phyloP scores from a whole-genome alignment of 2,329 filamentous ascomycete species.

The Sordariomycetes sp. region DNA sequence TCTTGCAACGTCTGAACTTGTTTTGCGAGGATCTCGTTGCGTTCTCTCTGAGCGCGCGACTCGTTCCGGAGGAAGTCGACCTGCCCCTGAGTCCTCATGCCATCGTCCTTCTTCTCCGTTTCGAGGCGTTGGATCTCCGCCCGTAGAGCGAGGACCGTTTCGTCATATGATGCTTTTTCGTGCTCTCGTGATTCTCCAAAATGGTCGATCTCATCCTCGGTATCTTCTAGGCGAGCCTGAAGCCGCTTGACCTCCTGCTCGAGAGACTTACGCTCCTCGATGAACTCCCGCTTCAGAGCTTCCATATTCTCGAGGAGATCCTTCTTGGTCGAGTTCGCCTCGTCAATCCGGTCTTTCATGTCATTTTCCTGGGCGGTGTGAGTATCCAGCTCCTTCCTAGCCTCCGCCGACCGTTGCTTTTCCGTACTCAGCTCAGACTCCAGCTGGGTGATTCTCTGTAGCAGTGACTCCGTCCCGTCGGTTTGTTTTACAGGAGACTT shows the following conservation, averaged over 20 bases:
- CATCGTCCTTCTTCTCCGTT: slow-evolving; percentile 45
- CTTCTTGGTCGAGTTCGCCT: slow-evolving; percentile 83
- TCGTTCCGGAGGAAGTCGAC: slow-evolving; percentile 54
- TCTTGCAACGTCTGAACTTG: slow-evolving; percentile 46
- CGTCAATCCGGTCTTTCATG: slow-evolving; percentile 62
- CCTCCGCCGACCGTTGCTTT: slow-evolving; percentile 51
- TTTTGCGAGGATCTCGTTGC: slow-evolving; percentile 45
- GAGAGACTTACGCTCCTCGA: slow-evolving; percentile 71
- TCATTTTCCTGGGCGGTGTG: slow-evolving; percentile 47
- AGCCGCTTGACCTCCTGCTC: slow-evolving; percentile 70
- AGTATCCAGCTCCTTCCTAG: slow-evolving; percentile 60
- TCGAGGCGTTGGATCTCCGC: slow-evolving; percentile 57
- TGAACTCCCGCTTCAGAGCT: slow-evolving; percentile 78
- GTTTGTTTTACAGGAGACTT: slow-evolving; percentile 11
- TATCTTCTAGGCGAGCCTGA: slow-evolving; percentile 71
- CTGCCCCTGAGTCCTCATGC: slow-evolving; percentile 48
- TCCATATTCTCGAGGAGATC: slow-evolving; percentile 94
- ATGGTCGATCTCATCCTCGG: slow-evolving; percentile 85
- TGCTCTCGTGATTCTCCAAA: slow-evolving; percentile 75
- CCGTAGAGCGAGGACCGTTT: slow-evolving; percentile 57
- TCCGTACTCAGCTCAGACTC: slow-evolving; percentile 72
- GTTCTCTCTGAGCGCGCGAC: slow-evolving; percentile 46
- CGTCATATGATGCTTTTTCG: slow-evolving; percentile 61
- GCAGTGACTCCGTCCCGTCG: slow-evolving; percentile 33
- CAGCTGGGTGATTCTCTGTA: slow-evolving; percentile 47